Conservation (phyloP, 768 basidiomycete species). For the Pulveroboletus sp. region DNA sequence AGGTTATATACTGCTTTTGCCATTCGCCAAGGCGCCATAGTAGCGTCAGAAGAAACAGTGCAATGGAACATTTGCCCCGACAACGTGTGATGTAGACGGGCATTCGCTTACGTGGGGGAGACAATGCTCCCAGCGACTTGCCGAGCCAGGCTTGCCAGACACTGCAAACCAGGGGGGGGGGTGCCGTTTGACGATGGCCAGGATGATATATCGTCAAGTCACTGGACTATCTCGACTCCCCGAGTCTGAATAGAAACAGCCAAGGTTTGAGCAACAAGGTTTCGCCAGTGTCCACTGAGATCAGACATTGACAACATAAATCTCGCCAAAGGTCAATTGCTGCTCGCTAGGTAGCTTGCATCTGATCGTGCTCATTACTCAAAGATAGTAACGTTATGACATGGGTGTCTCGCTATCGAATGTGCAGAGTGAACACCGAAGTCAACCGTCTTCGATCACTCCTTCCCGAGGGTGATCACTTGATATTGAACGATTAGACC, state of each 20-base stretch:
- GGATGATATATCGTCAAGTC: conserved; percentile 2
- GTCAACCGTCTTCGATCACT: conserved; percentile 33
- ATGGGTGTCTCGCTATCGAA: not conserved
- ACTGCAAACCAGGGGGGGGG: conserved; percentile 1
- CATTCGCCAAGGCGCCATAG: conserved; percentile 26
- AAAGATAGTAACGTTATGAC: not conserved
- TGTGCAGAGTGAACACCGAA: not conserved
- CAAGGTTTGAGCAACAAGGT: not conserved
- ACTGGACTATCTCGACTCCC: not conserved
- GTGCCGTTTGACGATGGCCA: conserved; percentile 1
- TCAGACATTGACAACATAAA: not conserved
- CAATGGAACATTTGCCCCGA: conserved; percentile 6
- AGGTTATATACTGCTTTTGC: conserved; percentile 25
- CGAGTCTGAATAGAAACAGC: not conserved
- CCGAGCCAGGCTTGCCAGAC: not conserved
- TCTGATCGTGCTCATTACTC: not conserved
- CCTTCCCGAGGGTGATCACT: conserved; percentile 6
- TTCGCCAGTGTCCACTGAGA: not conserved
- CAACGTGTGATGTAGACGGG: conserved; percentile 10
- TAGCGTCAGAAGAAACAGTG: conserved; percentile 19
- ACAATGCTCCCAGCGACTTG: not conserved
- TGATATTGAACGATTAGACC: conserved; percentile 19
- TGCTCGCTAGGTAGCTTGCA: not conserved
- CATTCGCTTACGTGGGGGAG: conserved; percentile 8
- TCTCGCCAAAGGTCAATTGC: conserved; percentile 3